Conservation (phyloP, 345 rosid species). For the Heritiera fomes region DNA sequence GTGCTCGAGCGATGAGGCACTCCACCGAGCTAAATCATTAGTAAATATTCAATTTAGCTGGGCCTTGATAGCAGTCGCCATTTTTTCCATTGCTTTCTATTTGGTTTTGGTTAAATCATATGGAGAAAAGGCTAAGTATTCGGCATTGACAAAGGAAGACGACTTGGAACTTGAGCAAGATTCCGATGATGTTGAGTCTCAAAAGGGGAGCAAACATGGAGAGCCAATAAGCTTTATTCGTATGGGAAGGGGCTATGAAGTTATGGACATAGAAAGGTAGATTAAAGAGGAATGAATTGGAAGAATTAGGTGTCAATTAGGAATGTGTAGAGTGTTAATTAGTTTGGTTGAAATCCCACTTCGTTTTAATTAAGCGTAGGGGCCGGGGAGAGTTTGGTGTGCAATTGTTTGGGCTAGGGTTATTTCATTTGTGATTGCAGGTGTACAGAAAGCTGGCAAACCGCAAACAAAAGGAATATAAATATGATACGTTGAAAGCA, state of each 20-base stretch:
- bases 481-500: not conserved
- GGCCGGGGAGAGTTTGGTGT: constrained; percentile 3
- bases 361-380: constrained; percentile 24
- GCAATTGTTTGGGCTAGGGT: constrained; percentile 8
- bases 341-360: constrained; percentile 16
- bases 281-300: not conserved
- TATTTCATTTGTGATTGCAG: not conserved
- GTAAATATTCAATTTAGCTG: constrained; percentile 73
- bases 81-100: constrained; percentile 47
- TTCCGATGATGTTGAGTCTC: constrained; percentile 43
- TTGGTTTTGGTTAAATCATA: constrained; percentile 41
- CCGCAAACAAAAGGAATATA: not conserved
- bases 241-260: constrained; percentile 34
- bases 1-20: constrained; percentile 51
- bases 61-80: constrained; percentile 46
- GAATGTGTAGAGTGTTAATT: constrained; percentile 16
- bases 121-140: constrained; percentile 40
- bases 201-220: constrained; percentile 25
- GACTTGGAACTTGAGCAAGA: constrained; percentile 27
- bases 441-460: not conserved
- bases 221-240: constrained; percentile 34
- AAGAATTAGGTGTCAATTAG: not conserved
- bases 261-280: constrained; percentile 47
- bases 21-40: constrained; percentile 69
- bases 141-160: constrained; percentile 47